phyloP scores from a whole-genome alignment of 169 alveolate genomes.

The Cardiosporidium cionae region DNA sequence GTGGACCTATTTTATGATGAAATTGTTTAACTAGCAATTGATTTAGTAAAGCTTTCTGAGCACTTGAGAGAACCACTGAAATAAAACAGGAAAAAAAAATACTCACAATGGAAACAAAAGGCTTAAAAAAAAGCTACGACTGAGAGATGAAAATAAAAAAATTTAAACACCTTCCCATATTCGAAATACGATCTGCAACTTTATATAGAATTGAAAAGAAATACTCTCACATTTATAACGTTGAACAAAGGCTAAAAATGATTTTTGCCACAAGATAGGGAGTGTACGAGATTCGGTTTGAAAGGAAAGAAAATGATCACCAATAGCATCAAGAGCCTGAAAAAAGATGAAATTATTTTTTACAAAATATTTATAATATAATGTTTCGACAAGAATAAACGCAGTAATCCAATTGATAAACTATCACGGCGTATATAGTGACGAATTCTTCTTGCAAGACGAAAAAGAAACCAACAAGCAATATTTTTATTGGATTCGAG shows the following conservation, averaged over 20 bases:
- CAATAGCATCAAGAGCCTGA: constrained; percentile 58
- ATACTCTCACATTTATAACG: constrained; percentile 28
- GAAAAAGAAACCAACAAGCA: not conserved
- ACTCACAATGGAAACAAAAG: not conserved
- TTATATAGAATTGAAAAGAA: not conserved
- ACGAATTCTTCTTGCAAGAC: not conserved
- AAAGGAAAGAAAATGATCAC: constrained; percentile 65
- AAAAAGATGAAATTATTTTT: not conserved
- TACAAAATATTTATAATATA: no score
- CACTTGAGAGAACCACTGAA: not conserved
- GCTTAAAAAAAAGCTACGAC: not conserved
- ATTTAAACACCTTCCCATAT: not conserved
- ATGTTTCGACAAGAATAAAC: not conserved
- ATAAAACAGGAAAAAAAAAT: not conserved
- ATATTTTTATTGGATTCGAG: not conserved
- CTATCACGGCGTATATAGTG: not conserved
- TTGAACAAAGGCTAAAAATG: constrained; percentile 69
- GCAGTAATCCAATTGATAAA: not conserved
- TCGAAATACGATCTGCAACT: not conserved
- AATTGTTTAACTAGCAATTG: not conserved
- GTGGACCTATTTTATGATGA: not conserved
- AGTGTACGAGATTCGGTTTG: constrained; percentile 33
- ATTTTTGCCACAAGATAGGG: constrained; percentile 86
- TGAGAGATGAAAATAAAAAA: not conserved
- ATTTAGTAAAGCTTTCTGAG: not conserved